Conservation (phyloP, 805 yeast genomes). For the Blastobotrys americana region DNA sequence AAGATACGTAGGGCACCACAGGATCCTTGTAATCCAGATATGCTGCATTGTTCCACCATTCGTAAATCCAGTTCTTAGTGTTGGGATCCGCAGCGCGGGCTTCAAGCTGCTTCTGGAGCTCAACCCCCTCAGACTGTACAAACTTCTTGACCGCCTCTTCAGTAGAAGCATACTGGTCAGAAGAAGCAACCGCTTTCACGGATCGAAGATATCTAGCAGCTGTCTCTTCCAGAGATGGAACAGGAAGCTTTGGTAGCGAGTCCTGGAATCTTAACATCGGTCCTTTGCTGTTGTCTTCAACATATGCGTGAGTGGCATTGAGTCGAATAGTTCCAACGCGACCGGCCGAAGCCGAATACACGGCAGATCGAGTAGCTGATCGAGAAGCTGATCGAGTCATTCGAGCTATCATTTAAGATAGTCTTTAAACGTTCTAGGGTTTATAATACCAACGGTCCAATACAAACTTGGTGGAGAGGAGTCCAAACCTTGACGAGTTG, state of each 20-base stretch:
- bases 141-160: constrained; percentile 59
- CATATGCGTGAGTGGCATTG: constrained; percentile 31
- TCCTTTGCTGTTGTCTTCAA: constrained; percentile 44
- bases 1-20: constrained; percentile 88
- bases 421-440: too few species aligned
- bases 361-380: constrained; percentile 1
- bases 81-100: constrained; percentile 48
- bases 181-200: constrained; percentile 56
- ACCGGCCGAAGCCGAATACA: constrained; percentile 1
- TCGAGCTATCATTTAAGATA: constrained; percentile 8
- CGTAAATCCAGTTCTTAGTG: constrained; percentile 79
- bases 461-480: too few species aligned
- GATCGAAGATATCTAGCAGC: constrained; percentile 61
- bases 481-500: too few species aligned
- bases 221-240: constrained; percentile 72
- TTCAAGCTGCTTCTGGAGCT: constrained; percentile 58
- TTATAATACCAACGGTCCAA: too few species aligned
- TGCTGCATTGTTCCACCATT: constrained; percentile 92
- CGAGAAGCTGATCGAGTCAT: constrained; percentile 7
- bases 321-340: constrained; percentile 10
- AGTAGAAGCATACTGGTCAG: constrained; percentile 47
- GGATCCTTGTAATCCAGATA: constrained; percentile 89
- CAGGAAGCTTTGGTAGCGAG: constrained; percentile 76
- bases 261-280: constrained; percentile 66
- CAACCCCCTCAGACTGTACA: constrained; percentile 48